phyloP scores from a whole-genome alignment of 768 basidiomycete genomes.

The Suillus occidentalis region DNA sequence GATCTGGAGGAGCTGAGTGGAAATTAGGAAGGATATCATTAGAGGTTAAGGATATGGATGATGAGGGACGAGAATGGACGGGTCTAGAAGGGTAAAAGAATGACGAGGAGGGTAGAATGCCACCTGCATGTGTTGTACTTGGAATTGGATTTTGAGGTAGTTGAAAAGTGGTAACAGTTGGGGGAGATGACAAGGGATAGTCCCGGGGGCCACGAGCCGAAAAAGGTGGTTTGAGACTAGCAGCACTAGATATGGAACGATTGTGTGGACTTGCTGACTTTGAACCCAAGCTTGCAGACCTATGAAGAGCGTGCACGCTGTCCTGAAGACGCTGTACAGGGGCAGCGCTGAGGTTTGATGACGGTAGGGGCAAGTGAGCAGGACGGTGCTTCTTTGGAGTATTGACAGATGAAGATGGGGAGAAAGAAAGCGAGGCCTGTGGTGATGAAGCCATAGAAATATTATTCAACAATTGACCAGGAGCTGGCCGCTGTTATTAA shows the following conservation, averaged over 20 bases:
- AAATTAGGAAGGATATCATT: constrained; percentile 33
- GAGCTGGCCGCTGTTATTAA: neutral
- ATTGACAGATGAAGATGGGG: constrained; percentile 3
- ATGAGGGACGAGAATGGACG: constrained; percentile 44
- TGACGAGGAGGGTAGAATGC: constrained; percentile 75
- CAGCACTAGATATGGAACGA: constrained; percentile 12
- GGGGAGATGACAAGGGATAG: constrained; percentile 27
- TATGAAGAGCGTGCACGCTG: constrained; percentile 1
- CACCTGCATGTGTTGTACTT: constrained; percentile 64
- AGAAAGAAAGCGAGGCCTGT: constrained; percentile 15
- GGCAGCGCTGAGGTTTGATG: constrained; percentile 17
- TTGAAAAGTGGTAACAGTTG: constrained; percentile 27
- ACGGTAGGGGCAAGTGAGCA: constrained; percentile 16
- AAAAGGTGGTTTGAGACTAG: constrained; percentile 18
- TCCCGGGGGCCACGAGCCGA: constrained; percentile 15
- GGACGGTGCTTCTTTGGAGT: constrained; percentile 11
- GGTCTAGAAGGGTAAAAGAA: constrained; percentile 77
- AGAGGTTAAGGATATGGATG: constrained; percentile 32
- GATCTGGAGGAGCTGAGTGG: constrained; percentile 26
- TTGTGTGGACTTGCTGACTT: constrained; percentile 8
- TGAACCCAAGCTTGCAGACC: constrained; percentile 14
- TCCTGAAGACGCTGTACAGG: constrained; percentile 17
- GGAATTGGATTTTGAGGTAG: constrained; percentile 19
- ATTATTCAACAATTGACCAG: constrained; percentile 4
- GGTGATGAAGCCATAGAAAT: constrained; percentile 13